Base-by-base conservation (phyloP, 2,329 filamentous ascomycete genomes). In the Tolypocladium endophyticum region DNA sequence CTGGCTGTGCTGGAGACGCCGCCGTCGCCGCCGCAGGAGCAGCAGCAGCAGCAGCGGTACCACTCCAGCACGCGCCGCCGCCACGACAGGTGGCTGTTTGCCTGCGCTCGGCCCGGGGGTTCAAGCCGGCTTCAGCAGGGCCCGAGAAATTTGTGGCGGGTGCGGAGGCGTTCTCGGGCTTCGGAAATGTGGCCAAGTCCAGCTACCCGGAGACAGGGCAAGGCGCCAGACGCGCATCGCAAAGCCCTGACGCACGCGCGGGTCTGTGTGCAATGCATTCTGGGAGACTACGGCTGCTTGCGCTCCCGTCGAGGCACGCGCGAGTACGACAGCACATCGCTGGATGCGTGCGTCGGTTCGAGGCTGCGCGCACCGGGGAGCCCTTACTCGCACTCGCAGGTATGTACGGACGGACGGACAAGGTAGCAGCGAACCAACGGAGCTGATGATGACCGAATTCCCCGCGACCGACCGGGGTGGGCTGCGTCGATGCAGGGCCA, bases 111-210 rank as follows among this genome's bases (percentile, higher is more conserved):
- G 12, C 8, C 12, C n/a, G 2, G 45, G 25, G 25, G 18, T 18
- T 8, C 52, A 20, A 23, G 41, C 57, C 45, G 52, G 55, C 41
- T 59, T 58, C 56, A 55, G 58, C 56, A 61, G 55, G 59, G 52
- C 63, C 61, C 45, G 56, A 60, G 33, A 64, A 65, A 63, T 64
- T 64, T 66, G 64, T 69, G 69, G 66, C 68, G 68, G 67, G 66
- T 47, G 65, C 62, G 59, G 61, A 59, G 57, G 55, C 52, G 59
- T 43, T 28, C 45, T 47, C 45, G 23, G 25, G 28, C 45, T 50
- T 25, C 45, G 45, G 45, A 30, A 30, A 30, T 47, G 56, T 55
- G 56, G 38, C 53, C 12, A 39, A 16, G n/a, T 23, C 43, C 43
- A 47, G n/a, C 43, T 23, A 12, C 41, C 41, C 41, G n/a, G 41